phyloP scores from a whole-genome alignment of 2,329 filamentous ascomycete species.

The Malbranchea zuffiana region DNA sequence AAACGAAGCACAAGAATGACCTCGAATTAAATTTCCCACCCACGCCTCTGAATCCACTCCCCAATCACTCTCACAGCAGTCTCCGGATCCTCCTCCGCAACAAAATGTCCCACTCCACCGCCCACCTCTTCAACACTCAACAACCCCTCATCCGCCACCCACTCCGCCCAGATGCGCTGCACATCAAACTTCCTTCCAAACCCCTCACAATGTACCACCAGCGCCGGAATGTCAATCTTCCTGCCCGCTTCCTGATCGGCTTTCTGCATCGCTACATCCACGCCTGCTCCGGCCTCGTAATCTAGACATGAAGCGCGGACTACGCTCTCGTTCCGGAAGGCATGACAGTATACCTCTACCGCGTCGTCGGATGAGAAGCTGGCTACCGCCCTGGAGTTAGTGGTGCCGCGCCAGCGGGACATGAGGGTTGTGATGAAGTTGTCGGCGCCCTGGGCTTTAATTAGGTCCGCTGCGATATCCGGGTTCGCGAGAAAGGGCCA shows the following conservation, averaged over 20 bases:
- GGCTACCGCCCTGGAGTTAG: slow-evolving; percentile 10
- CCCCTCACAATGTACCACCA: slow-evolving; percentile 37
- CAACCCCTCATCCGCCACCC: slow-evolving; percentile 30
- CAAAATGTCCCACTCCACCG: slow-evolving; percentile 34
- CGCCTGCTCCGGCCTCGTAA: slow-evolving; percentile 35
- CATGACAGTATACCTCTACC: slow-evolving; percentile 34
- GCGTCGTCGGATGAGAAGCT: slow-evolving; percentile 26
- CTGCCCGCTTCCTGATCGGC: slow-evolving; percentile 36
- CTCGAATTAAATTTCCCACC: not conserved
- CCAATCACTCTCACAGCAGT: slow-evolving; percentile 15
- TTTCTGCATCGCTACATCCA: slow-evolving; percentile 36
- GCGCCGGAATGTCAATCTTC: slow-evolving; percentile 33
- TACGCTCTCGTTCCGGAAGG: slow-evolving; percentile 34
- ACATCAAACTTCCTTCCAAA: slow-evolving; percentile 39
- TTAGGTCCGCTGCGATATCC: slow-evolving; percentile 34
- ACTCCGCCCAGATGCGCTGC: slow-evolving; percentile 35
- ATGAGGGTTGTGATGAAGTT: slow-evolving; percentile 30
- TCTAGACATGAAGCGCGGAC: slow-evolving; percentile 38
- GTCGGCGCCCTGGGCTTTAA: slow-evolving; percentile 34
- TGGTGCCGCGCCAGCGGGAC: slow-evolving; percentile 21
- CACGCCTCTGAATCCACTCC: slow-evolving; percentile 8
- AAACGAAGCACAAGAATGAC: not conserved
- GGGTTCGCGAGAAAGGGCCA: slow-evolving; percentile 43
- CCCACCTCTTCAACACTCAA: slow-evolving; percentile 25
- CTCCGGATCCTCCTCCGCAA: slow-evolving; percentile 38